Base-by-base conservation (phyloP, 495 filamentous ascomycete species). In the Amorphotheca resinae region DNA sequence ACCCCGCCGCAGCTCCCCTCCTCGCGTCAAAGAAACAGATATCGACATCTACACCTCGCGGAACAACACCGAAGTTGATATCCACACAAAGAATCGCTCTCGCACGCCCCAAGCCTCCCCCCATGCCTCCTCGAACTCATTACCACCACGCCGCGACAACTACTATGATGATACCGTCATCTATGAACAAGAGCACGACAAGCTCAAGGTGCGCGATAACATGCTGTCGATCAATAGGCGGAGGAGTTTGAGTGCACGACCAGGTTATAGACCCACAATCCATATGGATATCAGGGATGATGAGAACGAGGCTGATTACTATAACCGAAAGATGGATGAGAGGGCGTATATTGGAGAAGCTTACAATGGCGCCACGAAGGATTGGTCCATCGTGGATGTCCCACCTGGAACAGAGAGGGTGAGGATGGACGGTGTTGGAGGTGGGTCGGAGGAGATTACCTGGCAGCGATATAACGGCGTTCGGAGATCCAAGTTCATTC, bases 381-480 rank as follows among this genome's bases (percentile, higher is more conserved):
- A 83, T 54, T 87, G 82, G 75, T 66, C 71, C 39, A 83, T 87
- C 42, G 74, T 87, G 16, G 83, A 88, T 58, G 79, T 88, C 22
- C 83, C 83, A 4, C 80, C 82, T 11, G 83, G 83, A 41, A 88
- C 82, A 0, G 74, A 79, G 57, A 67, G 80, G 30, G 81, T 88
- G 33, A 66, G 67, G 30, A 79, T 88, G 72, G 80, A 88, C 52
- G 80, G 81, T 45, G 68, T 71, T 15, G 81, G 81, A 21, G 79
- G 80, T 35, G 80, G 61, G 33, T 58, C 58, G 15, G 70, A 80
- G 51, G 82, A 84, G 49, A 71, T 84, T 25, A 80, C 74, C 26
- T 87, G 83, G 82, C 67, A 74, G 53, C 71, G 76, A 43, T 85
- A 86, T 55, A 84, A 82, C 54, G 83, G 83, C 22, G 77, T 85